Percentiles rank a stretch among this genome's conserved stretches.
These are phyloP conservation scores for Talaromyces sp. DNA, from an alignment of 2,329 filamentous ascomycete genomes.

Conservation along the genomic window DNA sequence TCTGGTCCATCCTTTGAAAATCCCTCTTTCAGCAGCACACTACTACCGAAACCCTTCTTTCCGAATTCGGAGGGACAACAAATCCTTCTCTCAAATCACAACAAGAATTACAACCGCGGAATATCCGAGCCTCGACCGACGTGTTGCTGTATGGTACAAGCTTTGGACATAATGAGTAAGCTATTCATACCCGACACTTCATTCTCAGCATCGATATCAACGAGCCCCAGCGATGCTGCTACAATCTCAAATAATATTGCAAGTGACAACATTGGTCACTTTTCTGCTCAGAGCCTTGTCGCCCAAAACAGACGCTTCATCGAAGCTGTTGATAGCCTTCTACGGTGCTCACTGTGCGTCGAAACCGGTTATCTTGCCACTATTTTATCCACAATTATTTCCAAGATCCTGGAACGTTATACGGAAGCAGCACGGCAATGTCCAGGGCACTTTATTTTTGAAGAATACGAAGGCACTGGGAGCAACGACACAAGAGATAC, in stretches of 20 bases:
- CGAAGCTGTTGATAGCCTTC: neutral
- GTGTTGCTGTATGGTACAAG: neutral
- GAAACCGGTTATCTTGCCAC: slow-evolving; percentile 27
- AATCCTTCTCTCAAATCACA: neutral
- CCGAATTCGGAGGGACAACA: neutral
- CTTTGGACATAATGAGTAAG: neutral
- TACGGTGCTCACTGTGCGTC: slow-evolving; percentile 17
- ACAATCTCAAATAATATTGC: slow-evolving; percentile 25
- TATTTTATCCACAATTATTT: slow-evolving; percentile 27
- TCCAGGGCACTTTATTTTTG: neutral
- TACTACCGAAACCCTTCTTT: neutral
- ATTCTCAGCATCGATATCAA: slow-evolving; percentile 19
- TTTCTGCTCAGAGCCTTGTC: neutral
- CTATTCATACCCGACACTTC: neutral
- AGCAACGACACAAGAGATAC: neutral
- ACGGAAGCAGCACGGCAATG: slow-evolving; percentile 15
- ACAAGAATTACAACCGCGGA: neutral
- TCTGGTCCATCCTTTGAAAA: neutral
- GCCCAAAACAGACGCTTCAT: neutral
- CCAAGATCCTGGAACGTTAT: slow-evolving; percentile 32
- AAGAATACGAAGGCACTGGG: neutral
- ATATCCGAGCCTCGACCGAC: neutral
- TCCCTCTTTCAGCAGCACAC: neutral
- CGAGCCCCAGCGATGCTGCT: slow-evolving; percentile 21
- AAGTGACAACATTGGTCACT: neutral